A percentile compares a stretch with the other conserved stretches of the same genome.
These are phyloP conservation scores for Phytophthora palmivora DNA, from an alignment of 352 stramenopile species.

Conservation along the genomic window DNA sequence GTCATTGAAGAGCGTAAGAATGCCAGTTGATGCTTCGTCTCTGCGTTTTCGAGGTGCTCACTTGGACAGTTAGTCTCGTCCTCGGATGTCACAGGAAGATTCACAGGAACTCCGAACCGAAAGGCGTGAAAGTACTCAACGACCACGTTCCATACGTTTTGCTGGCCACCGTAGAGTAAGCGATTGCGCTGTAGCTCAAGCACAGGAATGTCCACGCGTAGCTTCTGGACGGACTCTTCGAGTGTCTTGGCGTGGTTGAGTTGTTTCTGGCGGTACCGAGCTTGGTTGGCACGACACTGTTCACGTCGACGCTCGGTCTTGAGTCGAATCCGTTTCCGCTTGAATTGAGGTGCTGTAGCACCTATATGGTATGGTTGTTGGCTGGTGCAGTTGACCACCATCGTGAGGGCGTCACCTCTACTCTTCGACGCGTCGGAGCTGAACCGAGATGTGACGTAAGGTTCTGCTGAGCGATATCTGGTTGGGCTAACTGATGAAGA, in stretches of 20 bases:
- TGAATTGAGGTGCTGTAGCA: not conserved
- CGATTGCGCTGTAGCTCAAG: conserved; percentile 31
- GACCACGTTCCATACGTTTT: conserved; percentile 30
- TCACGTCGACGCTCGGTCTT: conserved; percentile 38
- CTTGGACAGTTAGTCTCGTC: not conserved
- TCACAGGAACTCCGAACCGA: conserved; percentile 16
- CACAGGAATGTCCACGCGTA: conserved; percentile 25
- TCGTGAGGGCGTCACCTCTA: not conserved
- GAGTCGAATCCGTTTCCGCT: conserved; percentile 30
- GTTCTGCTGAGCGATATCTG: not conserved
- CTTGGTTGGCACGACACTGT: conserved; percentile 43
- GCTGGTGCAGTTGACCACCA: not conserved
- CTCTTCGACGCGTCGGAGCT: not conserved
- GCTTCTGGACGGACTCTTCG: conserved; percentile 20
- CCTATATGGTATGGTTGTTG: not conserved
- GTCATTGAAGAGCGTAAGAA: conserved; percentile 36
- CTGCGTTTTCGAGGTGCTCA: not conserved
- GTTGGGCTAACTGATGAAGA: not conserved
- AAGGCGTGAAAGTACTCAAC: conserved; percentile 37
- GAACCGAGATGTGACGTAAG: not conserved
- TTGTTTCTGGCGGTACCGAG: conserved; percentile 43
- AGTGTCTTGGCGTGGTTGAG: conserved; percentile 20
- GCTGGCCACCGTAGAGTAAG: conserved; percentile 33
- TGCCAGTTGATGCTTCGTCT: conserved; percentile 21
- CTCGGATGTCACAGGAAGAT: not conserved